Evolutionary conservation across 257 asterid species (phyloP), one percentile per base, ranked within the genome.

Genomic region (Haberlea rhodopensis): DNA sequence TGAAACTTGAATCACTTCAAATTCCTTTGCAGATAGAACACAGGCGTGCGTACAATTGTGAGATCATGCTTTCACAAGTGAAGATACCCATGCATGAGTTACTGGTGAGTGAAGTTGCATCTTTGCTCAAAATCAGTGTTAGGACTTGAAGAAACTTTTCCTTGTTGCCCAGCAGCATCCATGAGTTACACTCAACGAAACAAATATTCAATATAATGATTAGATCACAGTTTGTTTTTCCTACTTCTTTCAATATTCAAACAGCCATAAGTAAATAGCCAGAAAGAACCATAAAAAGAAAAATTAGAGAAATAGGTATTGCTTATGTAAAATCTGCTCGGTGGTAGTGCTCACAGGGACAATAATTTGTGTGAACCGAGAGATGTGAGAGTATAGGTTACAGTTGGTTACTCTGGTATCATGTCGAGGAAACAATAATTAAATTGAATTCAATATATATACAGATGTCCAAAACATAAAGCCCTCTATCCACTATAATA

Each of bases 41-140:
- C 69, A 81, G 96, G 72, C 89, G 98, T 43, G 98, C 98, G 8
- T 88, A 86, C 77, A 91, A 91, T 78, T 91, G 98, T 80, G 98
- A 91, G 72, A 91, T 91, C 73, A 88, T 91, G 96, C 91, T 91
- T 62, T 84, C 96, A 46, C 88, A 88, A 82, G 96, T 91, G 81
- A 91, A 91, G 79, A 78, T 83, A 73, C 95, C 96, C 3, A 73
- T 88, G 80, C 85, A 64, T 69, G 98, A 91, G 28, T 77, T 91
- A 80, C 82, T 91, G 91, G 98, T 91, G 82, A 82, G 96, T 67
- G 73, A 54, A 54, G 45, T 62, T 43, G 57, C 27, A 11, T 63
- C 62, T 26, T 67, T 40, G 60, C 28, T 51, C 53, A 28, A 19
- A 29, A 53, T 28, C 48, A 31, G 16, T 25, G 48, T 57, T 49